Conservation (phyloP, 108 stramenopile species). For the Fistulifera pelliculosa region DNA sequence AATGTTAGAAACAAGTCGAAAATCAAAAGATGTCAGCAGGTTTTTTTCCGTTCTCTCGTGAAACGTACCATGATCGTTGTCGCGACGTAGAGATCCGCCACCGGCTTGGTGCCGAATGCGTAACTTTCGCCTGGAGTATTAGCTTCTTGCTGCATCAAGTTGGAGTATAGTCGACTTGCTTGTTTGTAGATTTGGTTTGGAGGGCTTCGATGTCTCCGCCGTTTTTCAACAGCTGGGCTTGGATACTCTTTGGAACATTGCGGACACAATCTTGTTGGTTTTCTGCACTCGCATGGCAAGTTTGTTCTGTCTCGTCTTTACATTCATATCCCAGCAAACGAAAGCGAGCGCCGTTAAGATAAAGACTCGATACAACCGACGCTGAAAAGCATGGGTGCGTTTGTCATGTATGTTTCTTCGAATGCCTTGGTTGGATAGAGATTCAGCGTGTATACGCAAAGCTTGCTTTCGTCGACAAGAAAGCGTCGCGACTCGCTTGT, state of each 20-base stretch:
- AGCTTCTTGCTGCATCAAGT: too few relatives aligned
- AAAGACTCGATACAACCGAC: constrained; percentile 8
- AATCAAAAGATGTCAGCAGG: not conserved
- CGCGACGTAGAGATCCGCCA: not conserved
- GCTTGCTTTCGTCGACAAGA: too few relatives aligned
- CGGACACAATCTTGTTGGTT: constrained; percentile 8
- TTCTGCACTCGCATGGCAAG: not conserved
- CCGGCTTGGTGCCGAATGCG: not conserved
- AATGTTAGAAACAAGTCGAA: constrained; percentile 29
- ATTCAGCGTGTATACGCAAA: not conserved
- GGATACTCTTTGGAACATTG: constrained; percentile 8
- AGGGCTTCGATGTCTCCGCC: not conserved
- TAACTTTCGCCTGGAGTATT: not conserved
- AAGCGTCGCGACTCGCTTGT: not conserved
- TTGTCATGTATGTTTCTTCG: not conserved
- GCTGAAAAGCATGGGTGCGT: not conserved
- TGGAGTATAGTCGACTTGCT: too few relatives aligned
- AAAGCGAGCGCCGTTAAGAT: constrained; percentile 7
- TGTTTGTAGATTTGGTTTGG: not conserved
- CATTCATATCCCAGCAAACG: constrained; percentile 8
- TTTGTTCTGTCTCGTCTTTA: constrained; percentile 6
- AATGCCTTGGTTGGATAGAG: constrained; percentile 1
- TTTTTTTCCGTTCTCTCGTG: not conserved
- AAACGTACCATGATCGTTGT: not conserved
- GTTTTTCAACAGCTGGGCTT: not conserved